Percentiles rank a stretch among this genome's conserved stretches.
These are phyloP conservation scores for Clavispora carvajalis DNA, from an alignment of 805 yeast species.

Conservation along the genomic window DNA sequence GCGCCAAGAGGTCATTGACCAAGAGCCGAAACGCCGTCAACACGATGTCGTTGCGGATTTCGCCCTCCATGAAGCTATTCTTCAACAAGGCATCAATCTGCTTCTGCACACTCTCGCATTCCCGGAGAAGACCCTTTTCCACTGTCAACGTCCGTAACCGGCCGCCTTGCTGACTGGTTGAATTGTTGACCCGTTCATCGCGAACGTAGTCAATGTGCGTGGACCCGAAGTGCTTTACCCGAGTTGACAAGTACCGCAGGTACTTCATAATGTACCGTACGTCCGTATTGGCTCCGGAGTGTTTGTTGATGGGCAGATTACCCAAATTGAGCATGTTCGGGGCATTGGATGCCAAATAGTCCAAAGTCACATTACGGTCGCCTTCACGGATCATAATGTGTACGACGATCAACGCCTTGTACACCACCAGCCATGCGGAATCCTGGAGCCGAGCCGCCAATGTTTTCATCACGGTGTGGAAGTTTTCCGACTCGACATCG, in stretches of 20 bases:
- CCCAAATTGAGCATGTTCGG: constrained; percentile 47
- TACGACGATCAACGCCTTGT: constrained; percentile 74
- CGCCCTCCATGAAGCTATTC: constrained; percentile 73
- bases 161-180: constrained; percentile 47
- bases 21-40: constrained; percentile 81
- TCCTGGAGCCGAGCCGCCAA: constrained; percentile 62
- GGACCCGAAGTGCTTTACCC: constrained; percentile 64
- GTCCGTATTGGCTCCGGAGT: constrained; percentile 40
- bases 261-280: constrained; percentile 58
- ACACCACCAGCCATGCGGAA: constrained; percentile 87
- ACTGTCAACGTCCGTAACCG: constrained; percentile 60
- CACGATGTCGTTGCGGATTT: constrained; percentile 77
- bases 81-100: constrained; percentile 73
- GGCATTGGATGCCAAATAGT: constrained; percentile 45
- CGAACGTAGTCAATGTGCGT: constrained; percentile 74
- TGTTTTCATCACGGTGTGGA: constrained; percentile 64
- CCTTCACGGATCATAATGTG: constrained; percentile 95
- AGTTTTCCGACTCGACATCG: constrained; percentile 41
- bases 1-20: constrained; percentile 80
- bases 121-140: constrained; percentile 77
- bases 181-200: constrained; percentile 49
- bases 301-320: constrained; percentile 33
- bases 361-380: constrained; percentile 65
- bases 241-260: constrained; percentile 60
- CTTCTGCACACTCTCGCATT: constrained; percentile 76